Evolutionary conservation across 305 asterid species (phyloP).

Genomic region (Solanum aculeatissimum): DNA sequence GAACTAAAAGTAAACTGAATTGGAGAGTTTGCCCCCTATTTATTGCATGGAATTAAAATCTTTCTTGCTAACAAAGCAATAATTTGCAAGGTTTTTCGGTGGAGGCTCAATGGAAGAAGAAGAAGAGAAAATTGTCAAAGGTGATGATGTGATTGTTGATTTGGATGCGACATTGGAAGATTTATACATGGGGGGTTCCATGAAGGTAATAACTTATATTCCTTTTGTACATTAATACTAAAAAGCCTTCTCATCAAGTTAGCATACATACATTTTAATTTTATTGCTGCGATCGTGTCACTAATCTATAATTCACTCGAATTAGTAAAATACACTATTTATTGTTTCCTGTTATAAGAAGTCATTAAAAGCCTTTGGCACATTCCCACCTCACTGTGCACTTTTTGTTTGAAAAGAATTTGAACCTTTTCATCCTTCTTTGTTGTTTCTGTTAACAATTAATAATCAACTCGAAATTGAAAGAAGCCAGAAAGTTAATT

Average conservation of each 20-base stretch:
- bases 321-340: neutral
- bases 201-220: slow-evolving; percentile 37
- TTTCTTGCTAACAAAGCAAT: slow-evolving; percentile 14
- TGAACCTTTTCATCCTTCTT: neutral
- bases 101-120: slow-evolving; percentile 90
- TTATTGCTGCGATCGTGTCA: neutral
- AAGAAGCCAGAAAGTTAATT: neutral
- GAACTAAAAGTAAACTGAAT: neutral
- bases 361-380: neutral
- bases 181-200: slow-evolving; percentile 84
- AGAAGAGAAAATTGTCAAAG: slow-evolving; percentile 83
- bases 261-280: neutral
- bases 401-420: neutral
- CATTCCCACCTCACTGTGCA: neutral
- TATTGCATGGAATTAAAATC: neutral
- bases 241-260: neutral
- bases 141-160: slow-evolving; percentile 87
- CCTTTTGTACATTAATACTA: neutral
- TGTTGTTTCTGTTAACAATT: neutral
- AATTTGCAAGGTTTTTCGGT: slow-evolving; percentile 59
- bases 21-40: neutral
- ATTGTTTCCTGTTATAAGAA: neutral
- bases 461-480: neutral
- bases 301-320: neutral
- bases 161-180: slow-evolving; percentile 90